Evolutionary conservation across 306 rosid species (phyloP).

Genomic region (Begonia peltatifolia): DNA sequence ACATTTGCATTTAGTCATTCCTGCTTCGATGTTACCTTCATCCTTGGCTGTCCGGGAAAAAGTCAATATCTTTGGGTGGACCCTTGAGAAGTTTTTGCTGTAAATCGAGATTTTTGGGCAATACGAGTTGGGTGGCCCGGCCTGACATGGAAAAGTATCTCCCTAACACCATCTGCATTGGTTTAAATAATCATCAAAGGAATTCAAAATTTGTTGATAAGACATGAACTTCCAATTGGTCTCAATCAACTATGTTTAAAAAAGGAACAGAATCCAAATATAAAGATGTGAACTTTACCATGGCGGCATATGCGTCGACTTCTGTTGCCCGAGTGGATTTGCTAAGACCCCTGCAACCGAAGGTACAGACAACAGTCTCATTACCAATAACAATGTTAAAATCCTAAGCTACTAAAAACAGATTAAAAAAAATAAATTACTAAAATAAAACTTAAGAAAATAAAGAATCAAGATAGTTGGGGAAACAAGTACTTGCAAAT

Average conservation of each 20-base stretch:
- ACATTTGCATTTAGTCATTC: neutral
- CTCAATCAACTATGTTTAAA: no score
- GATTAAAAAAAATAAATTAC: no score
- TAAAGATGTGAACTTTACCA: conserved; percentile 18
- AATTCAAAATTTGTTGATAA: no score
- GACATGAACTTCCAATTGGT: no score
- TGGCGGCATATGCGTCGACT: conserved; percentile 37
- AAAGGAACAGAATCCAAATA: neutral
- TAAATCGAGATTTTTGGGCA: conserved; percentile 48
- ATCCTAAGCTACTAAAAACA: no score
- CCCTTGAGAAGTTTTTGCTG: conserved; percentile 45
- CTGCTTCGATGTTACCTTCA: no score
- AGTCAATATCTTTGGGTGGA: conserved; percentile 51
- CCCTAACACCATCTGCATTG: conserved; percentile 66
- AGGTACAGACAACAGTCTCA: no score
- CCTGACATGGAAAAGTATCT: conserved; percentile 66
- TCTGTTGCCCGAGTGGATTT: conserved; percentile 22
- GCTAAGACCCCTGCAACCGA: conserved; percentile 22
- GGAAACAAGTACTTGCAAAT: conserved; percentile 36
- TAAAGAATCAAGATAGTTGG: neutral
- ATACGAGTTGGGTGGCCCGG: conserved; percentile 52
- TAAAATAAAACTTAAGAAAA: no score
- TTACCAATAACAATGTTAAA: neutral
- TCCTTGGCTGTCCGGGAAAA: conserved; percentile 22
- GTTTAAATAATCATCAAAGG: neutral